Percentiles rank a stretch among this genome's conserved stretches.
These are phyloP conservation scores for Baorangia bicolor DNA, from an alignment of 768 basidiomycete genomes.

Conservation along the genomic window DNA sequence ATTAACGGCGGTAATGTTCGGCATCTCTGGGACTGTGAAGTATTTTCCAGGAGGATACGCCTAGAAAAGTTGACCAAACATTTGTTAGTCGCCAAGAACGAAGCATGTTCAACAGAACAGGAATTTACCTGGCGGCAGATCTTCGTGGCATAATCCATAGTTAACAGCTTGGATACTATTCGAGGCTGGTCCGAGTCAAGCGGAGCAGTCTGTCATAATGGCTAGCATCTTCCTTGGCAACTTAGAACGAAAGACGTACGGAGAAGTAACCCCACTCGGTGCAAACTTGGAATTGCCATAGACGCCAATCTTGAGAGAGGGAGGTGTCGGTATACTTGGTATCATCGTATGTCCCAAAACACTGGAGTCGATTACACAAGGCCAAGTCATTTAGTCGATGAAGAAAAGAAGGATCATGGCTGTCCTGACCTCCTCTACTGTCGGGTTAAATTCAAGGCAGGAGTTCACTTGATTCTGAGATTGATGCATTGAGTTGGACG, in stretches of 20 bases:
- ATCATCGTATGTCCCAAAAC: slow-evolving; percentile 84
- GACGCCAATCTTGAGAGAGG: slow-evolving; percentile 74
- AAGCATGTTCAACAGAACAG: neutral
- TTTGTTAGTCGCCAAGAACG: neutral
- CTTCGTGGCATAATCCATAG: slow-evolving; percentile 67
- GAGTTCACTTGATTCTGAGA: slow-evolving; percentile 50
- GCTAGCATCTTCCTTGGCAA: neutral
- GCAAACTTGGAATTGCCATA: slow-evolving; percentile 91
- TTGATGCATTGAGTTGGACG: neutral
- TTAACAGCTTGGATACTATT: slow-evolving; percentile 78
- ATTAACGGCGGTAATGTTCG: slow-evolving; percentile 84
- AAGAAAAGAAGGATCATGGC: neutral
- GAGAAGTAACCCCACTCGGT: slow-evolving; percentile 96
- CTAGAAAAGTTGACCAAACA: slow-evolving; percentile 32
- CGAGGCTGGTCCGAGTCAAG: slow-evolving; percentile 66
- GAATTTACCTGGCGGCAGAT: slow-evolving; percentile 60
- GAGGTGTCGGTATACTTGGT: slow-evolving; percentile 58
- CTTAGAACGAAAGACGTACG: slow-evolving; percentile 38
- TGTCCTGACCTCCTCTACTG: slow-evolving; percentile 50
- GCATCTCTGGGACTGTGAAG: slow-evolving; percentile 67
- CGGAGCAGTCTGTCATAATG: slow-evolving; percentile 58
- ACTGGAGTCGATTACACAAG: slow-evolving; percentile 41
- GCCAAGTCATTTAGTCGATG: neutral
- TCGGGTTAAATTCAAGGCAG: slow-evolving; percentile 48
- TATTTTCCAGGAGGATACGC: slow-evolving; percentile 77